Percentiles rank a stretch among this genome's conserved stretches.
Conservation (phyloP, 257 asterid species). For the Solanum dulcamara region DNA sequence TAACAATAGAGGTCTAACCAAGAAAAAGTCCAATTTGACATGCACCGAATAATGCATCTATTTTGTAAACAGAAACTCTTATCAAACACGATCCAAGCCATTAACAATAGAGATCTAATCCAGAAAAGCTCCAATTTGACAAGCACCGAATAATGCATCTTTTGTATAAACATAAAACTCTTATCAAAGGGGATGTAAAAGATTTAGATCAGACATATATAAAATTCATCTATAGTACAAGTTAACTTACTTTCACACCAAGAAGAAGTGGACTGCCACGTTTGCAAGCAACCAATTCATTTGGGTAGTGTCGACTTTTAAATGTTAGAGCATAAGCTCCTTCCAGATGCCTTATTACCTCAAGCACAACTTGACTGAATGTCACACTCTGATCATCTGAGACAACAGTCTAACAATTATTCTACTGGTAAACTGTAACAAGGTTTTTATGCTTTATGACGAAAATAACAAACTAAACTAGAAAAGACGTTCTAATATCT, state of each 20-base stretch:
- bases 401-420: neutral
- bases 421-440: neutral
- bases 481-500: neutral
- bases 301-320: conserved; percentile 86
- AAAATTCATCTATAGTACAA: neutral
- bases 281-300: conserved; percentile 93
- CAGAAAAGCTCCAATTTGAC: neutral
- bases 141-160: neutral
- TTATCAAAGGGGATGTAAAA: neutral
- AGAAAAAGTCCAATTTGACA: neutral
- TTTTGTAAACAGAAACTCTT: neutral
- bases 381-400: conserved; percentile 74
- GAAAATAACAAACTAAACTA: neutral
- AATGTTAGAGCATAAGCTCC: conserved; percentile 99
- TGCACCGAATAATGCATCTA: neutral
- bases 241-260: conserved; percentile 79
- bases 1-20: neutral
- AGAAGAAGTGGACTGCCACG: conserved; percentile 99
- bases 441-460: neutral
- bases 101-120: neutral
- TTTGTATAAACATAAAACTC: neutral
- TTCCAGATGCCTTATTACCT: conserved; percentile 95
- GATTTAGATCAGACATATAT: neutral
- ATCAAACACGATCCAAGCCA: neutral
- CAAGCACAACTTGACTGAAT: conserved; percentile 93